Percentiles rank a stretch among this genome's conserved stretches.
These are phyloP conservation scores for Lactarius hatsudake DNA, from an alignment of 768 basidiomycete genomes.

Conservation along the genomic window DNA sequence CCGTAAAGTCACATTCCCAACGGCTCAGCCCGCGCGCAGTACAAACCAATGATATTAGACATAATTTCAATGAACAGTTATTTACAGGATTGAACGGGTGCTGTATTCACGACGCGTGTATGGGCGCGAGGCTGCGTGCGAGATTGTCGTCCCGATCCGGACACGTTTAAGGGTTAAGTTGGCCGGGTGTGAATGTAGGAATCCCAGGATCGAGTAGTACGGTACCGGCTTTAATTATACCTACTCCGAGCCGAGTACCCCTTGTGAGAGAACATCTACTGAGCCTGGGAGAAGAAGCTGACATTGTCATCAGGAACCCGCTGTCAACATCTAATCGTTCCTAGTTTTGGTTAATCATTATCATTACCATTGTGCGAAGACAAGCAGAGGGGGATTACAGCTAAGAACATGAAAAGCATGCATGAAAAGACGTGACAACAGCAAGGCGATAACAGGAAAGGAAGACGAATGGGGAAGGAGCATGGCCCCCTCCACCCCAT, in stretches of 20 bases:
- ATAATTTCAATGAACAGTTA: conserved; percentile 2
- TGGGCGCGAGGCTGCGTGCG: not conserved
- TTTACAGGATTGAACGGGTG: conserved; percentile 1
- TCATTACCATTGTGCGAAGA: too few relatives aligned
- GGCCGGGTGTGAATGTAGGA: not conserved
- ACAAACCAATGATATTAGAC: conserved; percentile 1
- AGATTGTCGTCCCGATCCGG: not conserved
- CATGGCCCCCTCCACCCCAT: not conserved
- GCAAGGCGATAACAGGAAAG: not conserved
- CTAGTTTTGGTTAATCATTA: not conserved
- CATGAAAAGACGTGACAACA: not conserved
- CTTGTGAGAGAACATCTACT: not conserved
- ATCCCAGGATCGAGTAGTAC: not conserved
- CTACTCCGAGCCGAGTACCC: not conserved
- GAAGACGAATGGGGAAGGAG: not conserved
- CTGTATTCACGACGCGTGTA: not conserved
- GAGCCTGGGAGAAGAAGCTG: not conserved
- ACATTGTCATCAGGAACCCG: not conserved
- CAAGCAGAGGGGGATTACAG: conserved; percentile 28
- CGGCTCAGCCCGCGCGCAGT: not conserved
- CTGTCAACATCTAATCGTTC: not conserved
- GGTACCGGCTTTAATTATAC: not conserved
- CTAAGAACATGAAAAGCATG: not conserved
- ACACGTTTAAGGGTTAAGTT: conserved; percentile 8
- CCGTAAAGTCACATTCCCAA: not conserved